Base-by-base conservation (phyloP, 2,329 filamentous ascomycete species). In the Nakataea oryzae region DNA sequence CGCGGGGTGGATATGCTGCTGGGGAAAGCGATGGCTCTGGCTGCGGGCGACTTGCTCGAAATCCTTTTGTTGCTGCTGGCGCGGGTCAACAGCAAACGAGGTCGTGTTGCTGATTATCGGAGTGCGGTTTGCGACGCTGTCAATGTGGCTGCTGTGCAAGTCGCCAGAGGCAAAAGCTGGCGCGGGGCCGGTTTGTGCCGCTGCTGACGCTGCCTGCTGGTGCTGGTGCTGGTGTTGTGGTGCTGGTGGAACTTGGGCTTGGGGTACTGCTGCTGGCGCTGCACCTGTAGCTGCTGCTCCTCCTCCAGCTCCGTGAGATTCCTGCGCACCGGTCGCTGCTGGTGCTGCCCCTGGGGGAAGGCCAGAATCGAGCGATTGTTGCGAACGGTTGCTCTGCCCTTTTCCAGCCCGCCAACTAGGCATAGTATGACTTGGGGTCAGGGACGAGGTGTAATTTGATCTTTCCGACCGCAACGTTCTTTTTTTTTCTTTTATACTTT, bases 361-460 rank as follows among this genome's bases (percentile, higher is more conserved):
- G 34, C 55, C 54, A 30, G 26, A 58, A 34, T 50, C 54, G 34
- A 28, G 54, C 54, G 61, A 59, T 57, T 60, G 63, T 74, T 83
- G 82, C 71, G 82, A 82, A 69, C 80, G 80, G 70, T 81, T 82
- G 76, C 76, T 79, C 72, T 81, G 78, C 59, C 58, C 58, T 76
- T 76, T 83, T 71, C 78, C 77, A 72, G 82, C 74, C 70, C 80
- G 80, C 74, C 76, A 75, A 73, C 83, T 83, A 73, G 77, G 79
- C 81, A 84, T 84, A 61, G 59, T 58, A 58, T 32, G 32, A n/a
- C 41, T n/a, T 50, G 17, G n/a, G 41, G 17, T 24, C 41, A 50
- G 41, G 41, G 17, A 50, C 3, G 21, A 50, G 21, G 41, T n/a
- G 11, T 8, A 50, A 50, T 50, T 50, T 50, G 24, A 50, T 50